phyloP scores from a whole-genome alignment of 2,329 filamentous ascomycete species.

The Herpotrichia juniperi region DNA sequence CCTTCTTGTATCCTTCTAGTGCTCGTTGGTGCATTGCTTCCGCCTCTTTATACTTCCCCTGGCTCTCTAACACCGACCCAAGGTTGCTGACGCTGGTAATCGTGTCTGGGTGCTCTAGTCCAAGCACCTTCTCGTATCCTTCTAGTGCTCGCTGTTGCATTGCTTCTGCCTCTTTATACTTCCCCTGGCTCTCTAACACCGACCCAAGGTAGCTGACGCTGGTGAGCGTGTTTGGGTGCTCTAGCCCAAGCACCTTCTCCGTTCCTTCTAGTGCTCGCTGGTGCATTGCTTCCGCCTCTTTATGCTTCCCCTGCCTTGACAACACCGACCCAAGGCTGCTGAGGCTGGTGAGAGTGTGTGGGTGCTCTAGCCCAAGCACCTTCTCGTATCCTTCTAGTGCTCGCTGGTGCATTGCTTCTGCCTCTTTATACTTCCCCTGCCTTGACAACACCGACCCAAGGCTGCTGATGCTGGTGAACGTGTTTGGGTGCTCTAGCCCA shows the following conservation, averaged over 20 bases:
- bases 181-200: no score
- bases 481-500: no score
- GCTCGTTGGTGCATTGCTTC: conserved; percentile 8
- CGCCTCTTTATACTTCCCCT: no score
- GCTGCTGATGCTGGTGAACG: no score
- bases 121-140: conserved; percentile 2
- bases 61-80: no score
- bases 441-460: no score
- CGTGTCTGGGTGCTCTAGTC: conserved; percentile 8
- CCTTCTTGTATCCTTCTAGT: conserved; percentile 11
- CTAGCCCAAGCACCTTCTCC: conserved; percentile 6
- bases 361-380: conserved; percentile 8
- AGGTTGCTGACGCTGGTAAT: no score
- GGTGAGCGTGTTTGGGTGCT: conserved; percentile 6
- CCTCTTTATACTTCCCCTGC: conserved; percentile 11
- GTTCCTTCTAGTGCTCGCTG: conserved; percentile 3
- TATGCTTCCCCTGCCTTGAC: conserved; percentile 5
- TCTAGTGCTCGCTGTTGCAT: conserved; percentile 5
- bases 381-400: conserved; percentile 6
- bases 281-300: conserved; percentile 5
- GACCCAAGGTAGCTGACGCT: no score
- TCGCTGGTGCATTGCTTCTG: conserved; percentile 7
- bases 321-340: conserved; percentile 8
- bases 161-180: conserved; percentile 7
- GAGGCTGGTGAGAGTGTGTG: conserved; percentile 6